Conservation (phyloP, 176 grass and related monocot species). For the Ensete ventricosum region DNA sequence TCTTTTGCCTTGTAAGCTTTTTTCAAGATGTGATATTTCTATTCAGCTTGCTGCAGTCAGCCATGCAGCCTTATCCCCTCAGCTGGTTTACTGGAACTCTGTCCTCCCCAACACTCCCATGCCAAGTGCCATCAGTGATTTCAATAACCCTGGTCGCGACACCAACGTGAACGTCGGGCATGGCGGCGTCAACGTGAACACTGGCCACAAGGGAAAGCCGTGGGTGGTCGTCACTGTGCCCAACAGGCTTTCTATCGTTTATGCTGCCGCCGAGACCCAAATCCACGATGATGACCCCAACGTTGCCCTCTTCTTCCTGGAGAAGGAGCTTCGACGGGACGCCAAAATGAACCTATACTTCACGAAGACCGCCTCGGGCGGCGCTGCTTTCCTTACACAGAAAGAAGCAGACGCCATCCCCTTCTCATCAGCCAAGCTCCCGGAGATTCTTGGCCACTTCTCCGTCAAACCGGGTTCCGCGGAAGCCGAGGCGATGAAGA, state of each 20-base stretch:
- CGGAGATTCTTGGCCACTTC: neutral
- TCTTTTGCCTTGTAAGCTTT: no score
- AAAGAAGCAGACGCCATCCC: neutral
- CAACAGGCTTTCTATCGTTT: neutral
- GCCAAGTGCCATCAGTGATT: slow-evolving; percentile 37
- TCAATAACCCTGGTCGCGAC: slow-evolving; percentile 13
- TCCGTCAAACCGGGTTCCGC: neutral
- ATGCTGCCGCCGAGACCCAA: neutral
- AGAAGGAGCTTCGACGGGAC: slow-evolving; percentile 11
- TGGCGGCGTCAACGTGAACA: neutral
- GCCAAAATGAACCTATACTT: slow-evolving; percentile 3
- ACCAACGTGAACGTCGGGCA: neutral
- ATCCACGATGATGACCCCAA: slow-evolving; percentile 1
- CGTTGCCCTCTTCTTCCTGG: neutral
- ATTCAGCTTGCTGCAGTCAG: slow-evolving; percentile 26
- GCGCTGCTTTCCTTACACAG: neutral
- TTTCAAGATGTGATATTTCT: no score
- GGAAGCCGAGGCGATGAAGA: slow-evolving; percentile 11
- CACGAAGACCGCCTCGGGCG: slow-evolving; percentile 25
- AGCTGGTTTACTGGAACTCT: slow-evolving; percentile 44
- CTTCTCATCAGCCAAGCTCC: neutral
- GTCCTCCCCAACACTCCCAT: slow-evolving; percentile 48
- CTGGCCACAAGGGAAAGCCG: neutral
- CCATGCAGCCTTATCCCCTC: slow-evolving; percentile 45
- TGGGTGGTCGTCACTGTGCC: neutral